Evolutionary conservation across 805 yeast genomes (phyloP).

Genomic region (Saturnispora besseyi): DNA sequence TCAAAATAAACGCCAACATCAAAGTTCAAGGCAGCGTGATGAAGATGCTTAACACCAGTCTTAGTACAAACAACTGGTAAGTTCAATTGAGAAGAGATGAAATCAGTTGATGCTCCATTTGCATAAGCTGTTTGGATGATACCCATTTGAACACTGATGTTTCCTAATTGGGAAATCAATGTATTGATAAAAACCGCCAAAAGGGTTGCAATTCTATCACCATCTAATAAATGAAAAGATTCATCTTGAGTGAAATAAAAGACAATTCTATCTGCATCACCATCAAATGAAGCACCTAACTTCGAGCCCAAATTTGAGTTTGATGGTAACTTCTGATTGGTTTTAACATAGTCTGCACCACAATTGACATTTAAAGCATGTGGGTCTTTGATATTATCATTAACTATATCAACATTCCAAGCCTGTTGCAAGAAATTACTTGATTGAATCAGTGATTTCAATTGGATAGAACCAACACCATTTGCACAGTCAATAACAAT

Average conservation of each 20-base stretch:
- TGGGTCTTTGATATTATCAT: slow-evolving; percentile 47
- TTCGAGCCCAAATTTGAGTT: slow-evolving; percentile 29
- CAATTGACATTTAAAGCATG: slow-evolving; percentile 61
- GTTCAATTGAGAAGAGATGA: slow-evolving; percentile 47
- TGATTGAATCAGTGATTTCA: slow-evolving; percentile 29
- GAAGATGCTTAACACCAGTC: slow-evolving; percentile 95
- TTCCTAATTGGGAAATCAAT: slow-evolving; percentile 35
- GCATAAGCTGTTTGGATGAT: slow-evolving; percentile 98
- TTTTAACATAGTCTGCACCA: slow-evolving; percentile 95
- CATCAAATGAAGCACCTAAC: slow-evolving; percentile 82
- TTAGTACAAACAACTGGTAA: slow-evolving; percentile 83
- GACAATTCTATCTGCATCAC: slow-evolving; percentile 94
- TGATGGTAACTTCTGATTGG: slow-evolving; percentile 70
- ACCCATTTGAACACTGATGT: slow-evolving; percentile 39
- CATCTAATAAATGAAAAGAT: slow-evolving; percentile 62
- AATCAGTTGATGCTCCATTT: slow-evolving; percentile 82
- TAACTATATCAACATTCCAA: slow-evolving; percentile 39
- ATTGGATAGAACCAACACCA: slow-evolving; percentile 90
- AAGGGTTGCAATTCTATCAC: slow-evolving; percentile 86
- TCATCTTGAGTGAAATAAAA: slow-evolving; percentile 41
- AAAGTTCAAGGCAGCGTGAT: slow-evolving; percentile 77
- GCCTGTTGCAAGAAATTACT: slow-evolving; percentile 17
- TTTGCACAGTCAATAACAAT: slow-evolving; percentile 86
- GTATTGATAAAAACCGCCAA: slow-evolving; percentile 57
- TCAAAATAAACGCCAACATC: slow-evolving; percentile 94